Evolutionary conservation across 2,329 filamentous ascomycete species (phyloP).

Genomic region (Fusarium secorum): DNA sequence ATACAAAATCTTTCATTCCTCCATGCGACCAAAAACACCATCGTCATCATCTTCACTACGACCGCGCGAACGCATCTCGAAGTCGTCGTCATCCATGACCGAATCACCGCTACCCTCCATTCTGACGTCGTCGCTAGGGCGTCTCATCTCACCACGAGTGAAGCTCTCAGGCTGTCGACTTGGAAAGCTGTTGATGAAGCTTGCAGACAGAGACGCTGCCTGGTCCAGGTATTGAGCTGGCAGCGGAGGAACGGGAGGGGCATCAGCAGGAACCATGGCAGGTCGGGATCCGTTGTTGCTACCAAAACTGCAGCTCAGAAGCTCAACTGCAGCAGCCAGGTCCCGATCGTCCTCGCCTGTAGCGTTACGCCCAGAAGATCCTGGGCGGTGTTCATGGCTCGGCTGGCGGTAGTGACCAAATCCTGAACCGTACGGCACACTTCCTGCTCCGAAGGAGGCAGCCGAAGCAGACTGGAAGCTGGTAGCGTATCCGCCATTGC

Average conservation of each 20-base stretch:
- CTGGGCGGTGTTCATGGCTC: slow-evolving; percentile 78
- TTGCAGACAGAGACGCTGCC: slow-evolving; percentile 63
- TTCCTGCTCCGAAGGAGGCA: slow-evolving; percentile 59
- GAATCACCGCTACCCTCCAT: slow-evolving; percentile 73
- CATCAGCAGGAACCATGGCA: slow-evolving; percentile 70
- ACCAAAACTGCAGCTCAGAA: slow-evolving; percentile 90
- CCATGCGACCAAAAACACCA: slow-evolving; percentile 95
- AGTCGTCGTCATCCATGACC: slow-evolving; percentile 72
- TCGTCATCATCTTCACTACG: slow-evolving; percentile 91
- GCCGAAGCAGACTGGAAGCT: slow-evolving; percentile 80
- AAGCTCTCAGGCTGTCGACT: slow-evolving; percentile 70
- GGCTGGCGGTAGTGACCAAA: slow-evolving; percentile 72
- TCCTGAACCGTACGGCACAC: slow-evolving; percentile 56
- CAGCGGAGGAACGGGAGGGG: slow-evolving; percentile 87
- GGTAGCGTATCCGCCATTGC: slow-evolving; percentile 68
- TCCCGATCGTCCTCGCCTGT: slow-evolving; percentile 86
- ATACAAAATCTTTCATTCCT: slow-evolving; percentile 72
- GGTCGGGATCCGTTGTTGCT: slow-evolving; percentile 74
- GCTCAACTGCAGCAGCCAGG: slow-evolving; percentile 86
- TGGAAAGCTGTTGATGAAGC: slow-evolving; percentile 70
- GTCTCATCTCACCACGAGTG: slow-evolving; percentile 65
- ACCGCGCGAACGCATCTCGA: slow-evolving; percentile 66
- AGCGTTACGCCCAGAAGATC: slow-evolving; percentile 78
- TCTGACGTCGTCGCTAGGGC: slow-evolving; percentile 65
- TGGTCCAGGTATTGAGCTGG: slow-evolving; percentile 80